phyloP scores from a whole-genome alignment of 345 rosid species.

The Heritiera fomes region DNA sequence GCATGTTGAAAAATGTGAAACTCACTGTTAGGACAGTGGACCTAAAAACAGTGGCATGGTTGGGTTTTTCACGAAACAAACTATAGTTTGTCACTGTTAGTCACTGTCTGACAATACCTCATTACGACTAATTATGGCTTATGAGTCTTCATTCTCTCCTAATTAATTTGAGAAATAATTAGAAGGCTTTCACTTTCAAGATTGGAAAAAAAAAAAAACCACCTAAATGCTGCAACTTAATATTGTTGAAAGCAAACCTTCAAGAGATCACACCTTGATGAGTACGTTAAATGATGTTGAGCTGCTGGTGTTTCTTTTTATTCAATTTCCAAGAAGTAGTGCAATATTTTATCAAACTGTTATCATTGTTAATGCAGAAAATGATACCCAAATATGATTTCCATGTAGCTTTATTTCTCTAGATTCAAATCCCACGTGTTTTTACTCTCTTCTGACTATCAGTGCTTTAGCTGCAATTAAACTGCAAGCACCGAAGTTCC shows the following conservation, averaged over 20 bases:
- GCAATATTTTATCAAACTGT: neutral
- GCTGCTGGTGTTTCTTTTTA: too few relatives aligned
- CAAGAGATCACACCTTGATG: neutral
- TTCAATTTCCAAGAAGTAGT: too few relatives aligned
- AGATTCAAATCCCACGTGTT: slow-evolving; percentile 18
- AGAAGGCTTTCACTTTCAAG: neutral
- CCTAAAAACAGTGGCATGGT: slow-evolving; percentile 23
- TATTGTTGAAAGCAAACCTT: neutral
- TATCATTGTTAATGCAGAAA: neutral
- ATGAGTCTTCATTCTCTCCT: neutral
- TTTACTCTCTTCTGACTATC: neutral
- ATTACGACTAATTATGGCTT: neutral
- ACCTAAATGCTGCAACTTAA: neutral
- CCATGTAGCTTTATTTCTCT: neutral
- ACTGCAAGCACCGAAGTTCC: neutral
- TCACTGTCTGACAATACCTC: too few relatives aligned
- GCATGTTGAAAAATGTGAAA: slow-evolving; percentile 17
- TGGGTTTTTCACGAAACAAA: slow-evolving; percentile 25
- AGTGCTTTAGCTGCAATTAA: neutral
- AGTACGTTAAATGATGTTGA: neutral
- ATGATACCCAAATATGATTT: slow-evolving; percentile 5
- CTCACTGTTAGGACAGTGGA: slow-evolving; percentile 19
- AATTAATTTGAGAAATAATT: neutral
- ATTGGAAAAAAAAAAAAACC: too few relatives aligned
- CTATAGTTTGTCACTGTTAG: slow-evolving; percentile 4